Conservation (phyloP, 306 rosid genomes). For the Quercus ilex region DNA sequence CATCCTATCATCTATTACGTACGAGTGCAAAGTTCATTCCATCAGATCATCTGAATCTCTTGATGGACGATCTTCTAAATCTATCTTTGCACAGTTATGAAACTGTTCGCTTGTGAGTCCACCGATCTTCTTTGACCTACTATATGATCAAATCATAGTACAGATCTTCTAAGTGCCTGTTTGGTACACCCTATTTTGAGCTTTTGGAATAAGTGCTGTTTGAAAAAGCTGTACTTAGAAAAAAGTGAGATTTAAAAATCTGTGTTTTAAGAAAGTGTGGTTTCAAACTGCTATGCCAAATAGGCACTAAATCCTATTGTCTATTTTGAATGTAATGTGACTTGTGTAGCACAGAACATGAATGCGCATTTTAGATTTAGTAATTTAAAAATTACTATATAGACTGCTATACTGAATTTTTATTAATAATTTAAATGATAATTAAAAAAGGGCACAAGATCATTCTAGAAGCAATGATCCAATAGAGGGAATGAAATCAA, state of each 20-base stretch:
- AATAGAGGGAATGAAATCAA: background rate
- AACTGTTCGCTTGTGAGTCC: conserved; percentile 90
- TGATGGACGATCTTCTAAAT: conserved; percentile 80
- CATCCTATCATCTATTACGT: conserved; percentile 85
- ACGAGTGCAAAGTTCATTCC: conserved; percentile 64
- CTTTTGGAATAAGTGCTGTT: no score
- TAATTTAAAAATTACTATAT: background rate
- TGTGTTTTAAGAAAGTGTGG: no score
- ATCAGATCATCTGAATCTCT: conserved; percentile 70
- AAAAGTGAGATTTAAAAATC: no score
- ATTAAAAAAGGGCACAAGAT: background rate
- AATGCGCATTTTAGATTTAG: background rate
- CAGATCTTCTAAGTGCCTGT: background rate
- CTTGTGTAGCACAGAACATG: background rate
- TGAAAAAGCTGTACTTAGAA: no score
- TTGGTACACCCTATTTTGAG: no score
- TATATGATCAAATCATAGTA: background rate
- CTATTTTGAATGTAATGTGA: background rate
- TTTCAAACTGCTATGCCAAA: no score
- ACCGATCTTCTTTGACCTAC: conserved; percentile 15
- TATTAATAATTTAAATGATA: background rate
- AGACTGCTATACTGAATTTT: background rate
- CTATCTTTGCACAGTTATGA: conserved; percentile 88
- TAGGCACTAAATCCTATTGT: background rate
- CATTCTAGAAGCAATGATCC: background rate